These are phyloP conservation scores for Sphaerulina musiva DNA, from an alignment of 2,329 filamentous ascomycete species.

Conservation along the genomic window DNA sequence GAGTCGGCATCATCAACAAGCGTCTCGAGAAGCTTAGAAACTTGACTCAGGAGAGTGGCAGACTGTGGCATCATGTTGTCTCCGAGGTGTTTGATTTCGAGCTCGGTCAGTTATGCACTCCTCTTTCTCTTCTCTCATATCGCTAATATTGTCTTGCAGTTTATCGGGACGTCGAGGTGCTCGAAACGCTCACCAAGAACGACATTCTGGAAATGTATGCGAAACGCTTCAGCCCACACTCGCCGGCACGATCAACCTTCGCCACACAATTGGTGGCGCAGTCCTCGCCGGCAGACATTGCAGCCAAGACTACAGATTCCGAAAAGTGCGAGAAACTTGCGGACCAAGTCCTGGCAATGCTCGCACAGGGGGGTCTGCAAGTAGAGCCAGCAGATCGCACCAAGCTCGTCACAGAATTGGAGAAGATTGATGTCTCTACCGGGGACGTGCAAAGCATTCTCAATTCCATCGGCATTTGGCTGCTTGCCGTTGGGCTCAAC, in stretches of 20 bases:
- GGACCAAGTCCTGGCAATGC: conserved; percentile 40
- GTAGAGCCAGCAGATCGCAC: conserved; percentile 36
- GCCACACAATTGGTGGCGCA: conserved; percentile 79
- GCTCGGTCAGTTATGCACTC: conserved; percentile 54
- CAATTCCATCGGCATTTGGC: conserved; percentile 37
- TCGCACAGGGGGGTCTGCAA: conserved; percentile 44
- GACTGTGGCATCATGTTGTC: conserved; percentile 79
- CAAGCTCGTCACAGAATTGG: conserved; percentile 41
- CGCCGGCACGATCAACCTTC: conserved; percentile 68
- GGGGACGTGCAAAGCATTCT: conserved; percentile 35
- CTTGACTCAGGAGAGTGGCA: conserved; percentile 70
- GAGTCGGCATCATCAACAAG: conserved; percentile 80
- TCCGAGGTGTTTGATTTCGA: conserved; percentile 87
- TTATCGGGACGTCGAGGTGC: conserved; percentile 66
- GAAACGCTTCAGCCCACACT: conserved; percentile 67
- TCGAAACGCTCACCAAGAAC: conserved; percentile 67
- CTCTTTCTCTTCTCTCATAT: no score
- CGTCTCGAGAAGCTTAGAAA: conserved; percentile 89
- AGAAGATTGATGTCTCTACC: conserved; percentile 41
- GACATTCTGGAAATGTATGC: conserved; percentile 77
- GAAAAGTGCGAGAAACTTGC: conserved; percentile 44
- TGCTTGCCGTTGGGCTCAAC: conserved; percentile 41
- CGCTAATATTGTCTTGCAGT: conserved; percentile 40
- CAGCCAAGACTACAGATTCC: conserved; percentile 27
- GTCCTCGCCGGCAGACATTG: conserved; percentile 38